phyloP scores from a whole-genome alignment of 192 early-diverging fungal genomes.

The Coemansia sp. region DNA sequence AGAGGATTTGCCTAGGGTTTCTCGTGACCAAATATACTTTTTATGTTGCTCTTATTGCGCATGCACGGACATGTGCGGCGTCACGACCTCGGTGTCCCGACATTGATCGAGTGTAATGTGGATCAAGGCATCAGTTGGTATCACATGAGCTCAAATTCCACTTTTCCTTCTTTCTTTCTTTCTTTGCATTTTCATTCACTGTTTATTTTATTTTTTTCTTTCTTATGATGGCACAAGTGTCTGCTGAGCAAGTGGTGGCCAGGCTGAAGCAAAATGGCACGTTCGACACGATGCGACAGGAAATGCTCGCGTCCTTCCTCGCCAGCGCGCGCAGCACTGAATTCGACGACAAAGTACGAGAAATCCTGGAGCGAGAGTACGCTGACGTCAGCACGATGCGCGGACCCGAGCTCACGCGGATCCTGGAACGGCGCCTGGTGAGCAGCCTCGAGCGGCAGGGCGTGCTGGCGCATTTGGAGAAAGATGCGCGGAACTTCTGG shows the following conservation, averaged over 20 bases:
- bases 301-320: conserved; percentile 23
- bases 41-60: no score
- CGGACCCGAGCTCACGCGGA: neutral
- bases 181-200: no score
- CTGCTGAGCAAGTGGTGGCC: conserved; percentile 34
- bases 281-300: conserved; percentile 31
- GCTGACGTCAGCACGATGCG: conserved; percentile 10
- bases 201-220: neutral
- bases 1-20: no score
- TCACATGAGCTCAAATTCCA: no score
- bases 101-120: no score
- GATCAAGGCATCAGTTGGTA: no score
- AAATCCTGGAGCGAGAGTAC: conserved; percentile 10
- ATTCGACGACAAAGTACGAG: conserved; percentile 11
- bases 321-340: conserved; percentile 23
- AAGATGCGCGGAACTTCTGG: conserved; percentile 44
- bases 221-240: conserved; percentile 15
- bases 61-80: no score
- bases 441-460: conserved; percentile 22
- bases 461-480: conserved; percentile 28
- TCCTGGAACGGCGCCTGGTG: conserved; percentile 16
- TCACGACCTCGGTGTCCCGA: no score
- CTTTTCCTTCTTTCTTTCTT: no score
- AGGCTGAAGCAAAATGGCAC: conserved; percentile 30
- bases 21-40: no score